Evolutionary conservation across 1,284 basidiomycete genomes (phyloP).

Genomic region (Malassezia arunalokei): DNA sequence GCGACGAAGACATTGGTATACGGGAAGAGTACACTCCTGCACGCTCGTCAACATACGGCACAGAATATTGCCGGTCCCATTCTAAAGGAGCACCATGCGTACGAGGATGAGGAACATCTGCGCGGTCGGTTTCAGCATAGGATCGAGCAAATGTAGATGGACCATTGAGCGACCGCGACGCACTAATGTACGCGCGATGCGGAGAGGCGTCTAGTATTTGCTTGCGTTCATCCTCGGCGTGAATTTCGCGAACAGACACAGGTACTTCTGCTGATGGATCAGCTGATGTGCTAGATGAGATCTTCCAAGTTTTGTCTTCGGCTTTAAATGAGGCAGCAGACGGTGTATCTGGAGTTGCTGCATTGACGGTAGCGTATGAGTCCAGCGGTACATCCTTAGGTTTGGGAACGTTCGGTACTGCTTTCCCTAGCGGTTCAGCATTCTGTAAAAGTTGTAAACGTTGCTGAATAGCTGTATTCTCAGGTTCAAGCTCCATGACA

Average conservation of each 20-base stretch:
- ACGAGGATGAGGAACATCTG: not conserved
- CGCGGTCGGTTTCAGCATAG: not conserved
- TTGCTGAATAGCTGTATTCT: constrained; percentile 38
- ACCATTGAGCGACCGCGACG: not conserved
- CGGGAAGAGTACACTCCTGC: not conserved
- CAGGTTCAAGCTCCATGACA: constrained; percentile 41
- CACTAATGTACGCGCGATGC: not conserved
- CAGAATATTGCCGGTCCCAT: constrained; percentile 9
- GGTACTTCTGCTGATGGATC: not conserved
- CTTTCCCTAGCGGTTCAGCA: constrained; percentile 65
- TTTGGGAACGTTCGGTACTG: constrained; percentile 66
- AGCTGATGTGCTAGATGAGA: not conserved
- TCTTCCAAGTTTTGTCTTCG: not conserved
- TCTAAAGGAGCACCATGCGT: not conserved
- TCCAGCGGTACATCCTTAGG: constrained; percentile 92
- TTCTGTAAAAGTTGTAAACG: constrained; percentile 56
- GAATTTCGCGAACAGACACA: not conserved
- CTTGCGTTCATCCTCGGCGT: not conserved
- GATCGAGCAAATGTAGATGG: not conserved
- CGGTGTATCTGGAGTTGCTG: not conserved
- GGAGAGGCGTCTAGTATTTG: not conserved
- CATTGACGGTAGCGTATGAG: constrained; percentile 53
- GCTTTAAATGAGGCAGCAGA: not conserved
- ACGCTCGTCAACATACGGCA: not conserved
- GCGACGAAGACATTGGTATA: not conserved